These are phyloP conservation scores for Hyaloscypha finlandica DNA, from an alignment of 495 filamentous ascomycete species.

Conservation along the genomic window DNA sequence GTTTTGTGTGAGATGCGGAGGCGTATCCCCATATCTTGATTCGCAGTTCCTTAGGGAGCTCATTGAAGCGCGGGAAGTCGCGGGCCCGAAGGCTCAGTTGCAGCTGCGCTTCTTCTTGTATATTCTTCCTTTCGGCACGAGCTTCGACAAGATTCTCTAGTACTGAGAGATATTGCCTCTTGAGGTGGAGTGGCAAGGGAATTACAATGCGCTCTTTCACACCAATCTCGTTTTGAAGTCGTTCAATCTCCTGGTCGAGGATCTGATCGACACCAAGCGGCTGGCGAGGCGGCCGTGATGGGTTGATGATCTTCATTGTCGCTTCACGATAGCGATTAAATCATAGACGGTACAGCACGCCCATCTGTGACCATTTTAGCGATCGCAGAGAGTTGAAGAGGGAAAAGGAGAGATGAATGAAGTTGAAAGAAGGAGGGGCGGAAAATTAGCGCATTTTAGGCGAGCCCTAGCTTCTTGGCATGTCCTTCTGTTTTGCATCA, in stretches of 20 bases:
- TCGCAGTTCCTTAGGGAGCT: slow-evolving; percentile 2
- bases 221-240: background rate
- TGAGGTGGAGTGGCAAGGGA: background rate
- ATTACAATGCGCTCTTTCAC: background rate
- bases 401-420: too few species aligned
- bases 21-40: slow-evolving; percentile 1
- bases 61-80: background rate
- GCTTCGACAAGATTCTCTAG: background rate
- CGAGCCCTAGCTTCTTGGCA: too few species aligned
- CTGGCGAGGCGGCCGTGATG: background rate
- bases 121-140: background rate
- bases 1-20: background rate
- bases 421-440: too few species aligned
- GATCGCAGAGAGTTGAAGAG: background rate
- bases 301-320: background rate
- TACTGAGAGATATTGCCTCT: background rate
- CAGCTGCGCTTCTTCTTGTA: background rate
- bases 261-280: background rate
- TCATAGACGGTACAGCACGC: too few species aligned
- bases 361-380: background rate
- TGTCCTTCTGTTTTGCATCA: too few species aligned
- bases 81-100: background rate
- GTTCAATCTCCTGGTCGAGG: background rate
- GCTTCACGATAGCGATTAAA: background rate
- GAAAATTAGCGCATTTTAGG: too few species aligned